Evolutionary conservation across 2,329 filamentous ascomycete genomes (phyloP), one percentile per base, ranked within the genome.

Genomic region (Trichoderma afroharzianum): DNA sequence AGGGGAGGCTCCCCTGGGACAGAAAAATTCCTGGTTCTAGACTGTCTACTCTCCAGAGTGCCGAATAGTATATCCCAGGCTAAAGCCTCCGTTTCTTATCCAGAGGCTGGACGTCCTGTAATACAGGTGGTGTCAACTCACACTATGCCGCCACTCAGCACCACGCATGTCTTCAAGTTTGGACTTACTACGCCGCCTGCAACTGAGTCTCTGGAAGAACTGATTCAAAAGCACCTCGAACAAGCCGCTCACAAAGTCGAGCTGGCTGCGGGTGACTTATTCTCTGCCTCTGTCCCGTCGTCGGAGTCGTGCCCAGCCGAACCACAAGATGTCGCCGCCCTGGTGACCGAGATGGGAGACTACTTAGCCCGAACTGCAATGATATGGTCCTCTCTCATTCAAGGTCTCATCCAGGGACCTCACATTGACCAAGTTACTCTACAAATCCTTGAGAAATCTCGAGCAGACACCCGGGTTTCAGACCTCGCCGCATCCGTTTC

Each of bases 271-370:
- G 68, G 68, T 30, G 30, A 63, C 15, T 26, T 71, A 36, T 57
- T 59, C 24, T 66, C 58, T 63, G n/a, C 71, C 70, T 50, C 39
- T 43, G 39, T 18, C 7, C 39, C 39, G 39, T 43, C 39, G 39
- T 53, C 73, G 18, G 50, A 66, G 63, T 69, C 63, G n/a, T 74
- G 72, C 57, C 72, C 69, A 43, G 71, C 63, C 12, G 57, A 57
- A 30, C 71, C 66, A n/a, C 50, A 39, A 21, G 72, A 75, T 57
- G 73, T 76, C 15, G 75, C 76, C 15, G 79, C 78, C 53, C 70
- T 82, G 64, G 76, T 81, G 55, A 74, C 74, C 36, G 79, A 81
- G 39, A 77, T 81, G 71, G 81, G 81, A 36, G 80, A 82, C 28
- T 82, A 82, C 71, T 72, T 82, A 28, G 75, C 76, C 33, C 79